These are phyloP conservation scores for Yamadazyma dushanensis DNA, from an alignment of 1,139 yeast genomes.

Conservation along the genomic window DNA sequence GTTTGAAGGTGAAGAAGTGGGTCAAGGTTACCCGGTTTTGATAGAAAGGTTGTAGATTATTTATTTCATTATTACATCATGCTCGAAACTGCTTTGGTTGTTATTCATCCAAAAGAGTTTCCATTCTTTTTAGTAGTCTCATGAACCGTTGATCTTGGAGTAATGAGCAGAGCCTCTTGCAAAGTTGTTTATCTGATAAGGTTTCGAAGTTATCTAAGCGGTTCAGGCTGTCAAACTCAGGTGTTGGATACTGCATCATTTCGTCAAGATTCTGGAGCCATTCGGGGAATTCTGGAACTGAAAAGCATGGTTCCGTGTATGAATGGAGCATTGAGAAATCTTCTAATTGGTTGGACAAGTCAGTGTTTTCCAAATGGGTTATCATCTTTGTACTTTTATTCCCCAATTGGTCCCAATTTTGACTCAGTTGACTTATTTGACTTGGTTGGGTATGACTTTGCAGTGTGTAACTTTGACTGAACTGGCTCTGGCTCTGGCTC, in stretches of 20 bases:
- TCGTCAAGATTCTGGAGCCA: not conserved
- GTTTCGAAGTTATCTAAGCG: not conserved
- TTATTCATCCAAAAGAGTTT: not conserved
- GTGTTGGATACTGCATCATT: not conserved
- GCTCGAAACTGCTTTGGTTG: not conserved
- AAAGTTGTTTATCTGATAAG: not conserved
- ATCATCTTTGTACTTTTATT: too few species aligned
- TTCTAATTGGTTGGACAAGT: too few species aligned
- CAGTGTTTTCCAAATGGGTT: too few species aligned
- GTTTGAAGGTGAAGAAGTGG: conserved; percentile 58
- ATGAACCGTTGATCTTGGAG: not conserved
- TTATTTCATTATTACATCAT: not conserved
- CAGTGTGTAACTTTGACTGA: too few species aligned
- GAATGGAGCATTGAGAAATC: too few species aligned
- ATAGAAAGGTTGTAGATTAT: too few species aligned
- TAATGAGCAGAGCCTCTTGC: not conserved
- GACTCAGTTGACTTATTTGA: too few species aligned
- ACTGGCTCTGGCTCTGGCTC: not conserved
- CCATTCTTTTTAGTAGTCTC: not conserved
- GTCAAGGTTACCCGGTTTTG: conserved; percentile 9
- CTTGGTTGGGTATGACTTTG: too few species aligned
- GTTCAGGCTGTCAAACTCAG: not conserved
- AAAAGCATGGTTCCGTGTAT: too few species aligned
- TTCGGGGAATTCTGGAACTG: too few species aligned
- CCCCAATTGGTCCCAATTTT: too few species aligned